Evolutionary conservation across 2,329 filamentous ascomycete genomes (phyloP), one percentile per base, ranked within the genome.

Genomic region (Colletotrichum cordylinicola): DNA sequence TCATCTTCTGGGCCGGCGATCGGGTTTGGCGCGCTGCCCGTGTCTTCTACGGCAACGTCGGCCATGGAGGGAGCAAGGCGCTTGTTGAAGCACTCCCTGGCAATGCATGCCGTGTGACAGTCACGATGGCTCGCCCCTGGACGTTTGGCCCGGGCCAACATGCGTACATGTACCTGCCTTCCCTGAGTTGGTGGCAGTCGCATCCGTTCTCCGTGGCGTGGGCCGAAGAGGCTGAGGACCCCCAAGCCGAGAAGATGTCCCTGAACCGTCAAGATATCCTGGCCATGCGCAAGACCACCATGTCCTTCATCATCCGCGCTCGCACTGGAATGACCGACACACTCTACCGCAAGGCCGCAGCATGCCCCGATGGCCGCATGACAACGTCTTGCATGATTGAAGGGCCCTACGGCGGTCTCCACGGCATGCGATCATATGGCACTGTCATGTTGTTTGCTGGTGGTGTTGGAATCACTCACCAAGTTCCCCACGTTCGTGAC

Each of bases 191-290:
- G 77, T 93, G 91, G 90, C 94, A 94, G 79, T 95, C 93, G 62
- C 94, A 96, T 81, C 94, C 94, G 2, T 96, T 96, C 86, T 95
- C 94, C 4, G 88, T 96, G 58, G 93, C 93, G 43, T 96, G 94
- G 94, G 93, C 91, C 78, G 93, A 95, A 75, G 93, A 95, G 77
- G 88, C 87, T 56, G 89, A 90, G 74, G 84, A 87, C 66, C 79
- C 86, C 15, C 85, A 84, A 67, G 82, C 84, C 13, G 91, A 92
- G 77, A 91, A 90, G 83, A 84, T 93, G 52, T 89, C 90, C n/a
- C 89, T 90, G 84, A 90, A 87, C 78, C 87, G 90, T 65, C 89
- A 92, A 78, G 91, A 93, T 74, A 86, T 92, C 48, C 84, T 90
- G 29, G 87, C 84, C 81, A 91, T 88, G 88, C 88, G 87, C 85